Evolutionary conservation across 2,329 filamentous ascomycete genomes (phyloP).

Genomic region (Phaeosphaeriaceae sp.): DNA sequence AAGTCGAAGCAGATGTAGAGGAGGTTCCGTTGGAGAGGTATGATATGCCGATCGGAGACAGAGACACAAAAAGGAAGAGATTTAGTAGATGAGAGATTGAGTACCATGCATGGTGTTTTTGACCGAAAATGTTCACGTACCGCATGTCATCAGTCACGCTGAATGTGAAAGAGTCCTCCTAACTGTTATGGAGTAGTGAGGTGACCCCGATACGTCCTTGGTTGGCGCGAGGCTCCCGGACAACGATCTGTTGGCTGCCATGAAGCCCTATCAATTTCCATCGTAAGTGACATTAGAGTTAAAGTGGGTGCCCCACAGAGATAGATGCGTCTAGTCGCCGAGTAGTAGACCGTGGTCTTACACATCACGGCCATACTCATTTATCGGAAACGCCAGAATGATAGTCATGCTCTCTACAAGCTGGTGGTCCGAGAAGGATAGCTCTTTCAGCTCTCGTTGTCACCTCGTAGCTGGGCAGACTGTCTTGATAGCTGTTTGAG

Average conservation of each 20-base stretch:
- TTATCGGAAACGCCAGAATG: too few relatives aligned
- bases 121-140: background rate
- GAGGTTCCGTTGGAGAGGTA: background rate
- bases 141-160: too few relatives aligned
- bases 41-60: background rate
- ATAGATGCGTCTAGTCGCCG: background rate
- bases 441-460: background rate
- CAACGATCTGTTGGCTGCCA: too few relatives aligned
- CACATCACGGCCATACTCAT: too few relatives aligned
- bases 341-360: background rate
- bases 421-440: background rate
- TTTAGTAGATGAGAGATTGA: background rate
- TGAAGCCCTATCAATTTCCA: too few relatives aligned
- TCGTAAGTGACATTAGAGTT: too few relatives aligned
- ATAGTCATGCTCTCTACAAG: background rate
- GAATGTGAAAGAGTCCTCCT: too few relatives aligned
- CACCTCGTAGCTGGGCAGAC: slow-evolving; percentile 9
- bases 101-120: background rate
- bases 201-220: too few relatives aligned
- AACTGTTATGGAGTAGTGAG: too few relatives aligned
- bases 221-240: too few relatives aligned
- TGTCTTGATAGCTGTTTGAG: slow-evolving; percentile 24
- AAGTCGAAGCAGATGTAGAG: background rate
- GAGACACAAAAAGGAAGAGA: background rate
- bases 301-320: background rate